A percentile compares a stretch with the other conserved stretches of the same genome.
Evolutionary conservation across 352 stramenopile genomes (phyloP).

Genomic region (Phytophthora macrochlamydospora): DNA sequence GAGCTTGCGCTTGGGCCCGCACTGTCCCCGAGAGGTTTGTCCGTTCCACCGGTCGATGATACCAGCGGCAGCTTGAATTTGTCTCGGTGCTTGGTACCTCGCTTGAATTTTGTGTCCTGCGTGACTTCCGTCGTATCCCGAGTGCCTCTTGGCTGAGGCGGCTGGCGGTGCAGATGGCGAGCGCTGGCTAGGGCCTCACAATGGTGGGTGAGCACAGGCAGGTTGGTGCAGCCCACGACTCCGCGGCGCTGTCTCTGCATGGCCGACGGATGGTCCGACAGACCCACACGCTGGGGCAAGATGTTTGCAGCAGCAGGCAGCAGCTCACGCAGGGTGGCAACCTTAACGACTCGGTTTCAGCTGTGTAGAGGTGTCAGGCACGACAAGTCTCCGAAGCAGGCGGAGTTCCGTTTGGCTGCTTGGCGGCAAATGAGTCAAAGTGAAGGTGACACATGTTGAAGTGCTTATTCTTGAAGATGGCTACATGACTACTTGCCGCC

Average conservation of each 20-base stretch:
- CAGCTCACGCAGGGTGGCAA: constrained; percentile 8
- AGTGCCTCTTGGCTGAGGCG: constrained; percentile 6
- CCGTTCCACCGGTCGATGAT: constrained; percentile 22
- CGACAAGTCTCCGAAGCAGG: background rate
- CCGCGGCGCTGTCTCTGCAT: constrained; percentile 37
- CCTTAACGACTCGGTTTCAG: no score
- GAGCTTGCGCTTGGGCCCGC: constrained; percentile 15
- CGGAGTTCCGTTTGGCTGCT: background rate
- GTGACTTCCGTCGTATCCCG: background rate
- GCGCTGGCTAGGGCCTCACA: constrained; percentile 16
- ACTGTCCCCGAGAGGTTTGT: constrained; percentile 12
- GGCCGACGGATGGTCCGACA: constrained; percentile 1
- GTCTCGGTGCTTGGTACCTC: constrained; percentile 13
- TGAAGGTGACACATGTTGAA: constrained; percentile 24
- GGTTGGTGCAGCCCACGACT: constrained; percentile 39
- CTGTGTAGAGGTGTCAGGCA: background rate
- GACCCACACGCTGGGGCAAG: constrained; percentile 4
- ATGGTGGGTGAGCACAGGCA: constrained; percentile 29
- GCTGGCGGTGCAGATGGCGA: constrained; percentile 22
- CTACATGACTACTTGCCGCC: constrained; percentile 13
- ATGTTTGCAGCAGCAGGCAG: constrained; percentile 2
- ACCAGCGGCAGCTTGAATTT: constrained; percentile 34
- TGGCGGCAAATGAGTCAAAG: constrained; percentile 21
- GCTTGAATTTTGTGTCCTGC: constrained; percentile 3
- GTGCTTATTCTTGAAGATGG: constrained; percentile 23